phyloP scores from a whole-genome alignment of 1,284 basidiomycete genomes.

The Tilletia walkeri region DNA sequence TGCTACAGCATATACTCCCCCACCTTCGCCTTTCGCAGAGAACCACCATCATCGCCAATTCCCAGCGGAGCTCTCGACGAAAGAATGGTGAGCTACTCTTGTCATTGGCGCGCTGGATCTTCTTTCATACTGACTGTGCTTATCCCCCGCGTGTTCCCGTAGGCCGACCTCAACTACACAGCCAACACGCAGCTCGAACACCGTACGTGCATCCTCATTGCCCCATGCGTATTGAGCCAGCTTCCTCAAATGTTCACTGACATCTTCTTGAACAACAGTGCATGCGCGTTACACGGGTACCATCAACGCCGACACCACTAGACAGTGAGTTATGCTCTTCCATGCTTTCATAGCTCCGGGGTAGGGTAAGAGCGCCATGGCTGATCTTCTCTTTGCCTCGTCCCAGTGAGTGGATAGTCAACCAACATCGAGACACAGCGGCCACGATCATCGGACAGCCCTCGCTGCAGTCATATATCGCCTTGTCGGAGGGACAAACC shows the following conservation, averaged over 20 bases:
- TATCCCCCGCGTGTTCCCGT: conserved; percentile 57
- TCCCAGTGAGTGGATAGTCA: conserved; percentile 88
- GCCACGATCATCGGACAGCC: conserved; percentile 89
- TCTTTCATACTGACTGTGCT: too few species aligned
- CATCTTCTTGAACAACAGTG: conserved; percentile 53
- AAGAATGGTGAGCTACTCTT: too few species aligned
- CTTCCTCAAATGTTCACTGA: not conserved
- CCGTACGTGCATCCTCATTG: conserved; percentile 31
- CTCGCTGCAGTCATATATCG: conserved; percentile 77
- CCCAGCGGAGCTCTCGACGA: too few species aligned
- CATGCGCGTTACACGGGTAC: conserved; percentile 95
- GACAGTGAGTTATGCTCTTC: conserved; percentile 42
- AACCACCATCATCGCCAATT: too few species aligned
- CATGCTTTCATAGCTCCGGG: conserved; percentile 4
- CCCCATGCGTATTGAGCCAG: not conserved
- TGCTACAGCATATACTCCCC: too few species aligned
- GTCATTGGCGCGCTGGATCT: too few species aligned
- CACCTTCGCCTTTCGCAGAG: too few species aligned
- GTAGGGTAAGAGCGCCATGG: too few species aligned
- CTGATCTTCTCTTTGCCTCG: too few species aligned
- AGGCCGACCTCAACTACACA: conserved; percentile 85
- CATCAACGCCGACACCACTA: conserved; percentile 52
- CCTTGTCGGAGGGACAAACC: conserved; percentile 88
- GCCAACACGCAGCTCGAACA: conserved; percentile 91
- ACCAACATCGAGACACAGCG: conserved; percentile 92